These are phyloP conservation scores for Sarcodon aspratus DNA, from an alignment of 768 basidiomycete species.

Conservation along the genomic window DNA sequence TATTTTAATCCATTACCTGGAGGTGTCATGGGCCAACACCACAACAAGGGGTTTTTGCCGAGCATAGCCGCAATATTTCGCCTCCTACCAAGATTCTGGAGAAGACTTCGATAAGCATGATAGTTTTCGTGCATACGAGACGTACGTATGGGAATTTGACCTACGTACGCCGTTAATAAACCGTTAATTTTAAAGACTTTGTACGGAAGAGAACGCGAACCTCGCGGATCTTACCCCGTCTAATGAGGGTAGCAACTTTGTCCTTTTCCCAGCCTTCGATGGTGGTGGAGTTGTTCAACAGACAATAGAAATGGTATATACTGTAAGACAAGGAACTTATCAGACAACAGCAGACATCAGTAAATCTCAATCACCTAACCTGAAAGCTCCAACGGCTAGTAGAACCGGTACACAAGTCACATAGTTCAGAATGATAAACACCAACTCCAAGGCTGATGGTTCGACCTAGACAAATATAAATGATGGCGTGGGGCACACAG, in stretches of 20 bases:
- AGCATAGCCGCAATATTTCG: constrained; percentile 71
- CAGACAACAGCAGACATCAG: neutral
- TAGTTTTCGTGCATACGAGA: too few species aligned
- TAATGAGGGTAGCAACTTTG: constrained; percentile 76
- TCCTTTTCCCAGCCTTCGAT: constrained; percentile 99
- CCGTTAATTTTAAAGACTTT: neutral
- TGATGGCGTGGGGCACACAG: neutral
- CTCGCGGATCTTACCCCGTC: constrained; percentile 77
- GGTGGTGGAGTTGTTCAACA: constrained; percentile 80
- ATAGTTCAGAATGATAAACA: constrained; percentile 85
- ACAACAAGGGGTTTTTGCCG: constrained; percentile 61
- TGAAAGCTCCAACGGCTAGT: constrained; percentile 83
- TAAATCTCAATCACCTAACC: constrained; percentile 28
- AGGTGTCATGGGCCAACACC: constrained; percentile 71
- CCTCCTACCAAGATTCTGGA: constrained; percentile 66
- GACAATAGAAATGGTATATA: constrained; percentile 75
- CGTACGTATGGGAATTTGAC: constrained; percentile 87
- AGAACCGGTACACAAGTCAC: constrained; percentile 78
- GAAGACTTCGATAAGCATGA: neutral
- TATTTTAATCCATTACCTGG: constrained; percentile 71
- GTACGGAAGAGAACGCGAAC: constrained; percentile 21
- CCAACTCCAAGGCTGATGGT: constrained; percentile 54
- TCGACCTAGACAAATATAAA: constrained; percentile 40
- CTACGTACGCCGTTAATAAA: constrained; percentile 21
- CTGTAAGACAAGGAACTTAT: constrained; percentile 26